Conservation (phyloP, 441 rosid species). For the Croton setiger region DNA sequence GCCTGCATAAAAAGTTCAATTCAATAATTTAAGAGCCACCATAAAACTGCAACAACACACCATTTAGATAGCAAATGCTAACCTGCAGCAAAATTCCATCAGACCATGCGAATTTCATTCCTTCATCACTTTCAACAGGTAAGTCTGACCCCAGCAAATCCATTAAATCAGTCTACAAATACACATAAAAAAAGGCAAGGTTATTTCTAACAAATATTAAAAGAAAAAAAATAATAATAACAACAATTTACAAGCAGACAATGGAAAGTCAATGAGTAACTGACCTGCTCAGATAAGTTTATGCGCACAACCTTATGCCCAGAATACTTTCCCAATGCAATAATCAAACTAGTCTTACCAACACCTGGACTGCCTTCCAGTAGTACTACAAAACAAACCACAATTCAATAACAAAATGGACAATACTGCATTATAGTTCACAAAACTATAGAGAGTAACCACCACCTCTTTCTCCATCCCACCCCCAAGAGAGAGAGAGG, state of each 20-base stretch:
- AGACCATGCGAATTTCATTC: constrained; percentile 97
- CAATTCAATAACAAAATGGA: constrained; percentile 13
- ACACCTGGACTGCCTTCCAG: constrained; percentile 99
- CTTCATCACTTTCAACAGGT: constrained; percentile 85
- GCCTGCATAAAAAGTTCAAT: constrained; percentile 48
- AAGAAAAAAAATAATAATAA: not conserved
- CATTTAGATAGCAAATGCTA: constrained; percentile 9
- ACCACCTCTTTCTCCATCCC: not conserved
- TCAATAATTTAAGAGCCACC: not conserved
- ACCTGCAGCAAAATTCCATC: constrained; percentile 98
- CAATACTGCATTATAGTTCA: constrained; percentile 10
- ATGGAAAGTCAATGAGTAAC: constrained; percentile 11
- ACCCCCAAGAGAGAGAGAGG: not conserved
- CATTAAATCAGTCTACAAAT: constrained; percentile 93
- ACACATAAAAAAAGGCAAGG: constrained; percentile 28
- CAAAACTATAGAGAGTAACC: not conserved
- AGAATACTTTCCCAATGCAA: constrained; percentile 89
- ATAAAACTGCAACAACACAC: constrained; percentile 16
- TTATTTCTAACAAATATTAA: not conserved
- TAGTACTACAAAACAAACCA: constrained; percentile 53
- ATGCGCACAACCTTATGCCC: constrained; percentile 98
- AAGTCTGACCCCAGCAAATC: constrained; percentile 97
- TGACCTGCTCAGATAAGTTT: constrained; percentile 97
- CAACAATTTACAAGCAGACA: not conserved
- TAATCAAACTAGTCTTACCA: constrained; percentile 94